Conservation (phyloP, 345 rosid species). For the Durio zibethinus region DNA sequence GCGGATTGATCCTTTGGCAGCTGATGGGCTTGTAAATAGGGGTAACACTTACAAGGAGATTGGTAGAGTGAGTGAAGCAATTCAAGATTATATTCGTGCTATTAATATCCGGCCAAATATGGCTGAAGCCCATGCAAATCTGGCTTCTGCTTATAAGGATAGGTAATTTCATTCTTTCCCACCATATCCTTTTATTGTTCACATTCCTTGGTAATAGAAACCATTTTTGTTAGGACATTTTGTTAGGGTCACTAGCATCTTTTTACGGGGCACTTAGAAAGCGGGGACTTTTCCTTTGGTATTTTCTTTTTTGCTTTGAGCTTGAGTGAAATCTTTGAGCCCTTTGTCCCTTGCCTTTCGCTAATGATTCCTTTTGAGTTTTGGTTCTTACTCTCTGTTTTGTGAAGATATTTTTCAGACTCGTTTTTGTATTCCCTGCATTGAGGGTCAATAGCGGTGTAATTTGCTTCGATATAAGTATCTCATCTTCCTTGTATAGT, state of each 20-base stretch:
- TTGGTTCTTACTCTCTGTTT: background rate
- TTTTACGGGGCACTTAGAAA: background rate
- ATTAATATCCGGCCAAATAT: conserved; percentile 76
- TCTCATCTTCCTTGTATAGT: background rate
- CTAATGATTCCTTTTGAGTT: background rate
- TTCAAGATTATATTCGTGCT: conserved; percentile 87
- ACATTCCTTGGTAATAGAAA: background rate
- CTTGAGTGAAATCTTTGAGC: background rate
- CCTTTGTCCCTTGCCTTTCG: background rate
- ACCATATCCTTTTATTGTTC: background rate
- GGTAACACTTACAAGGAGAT: conserved; percentile 97
- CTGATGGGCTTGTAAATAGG: conserved; percentile 96
- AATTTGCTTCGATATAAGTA: background rate
- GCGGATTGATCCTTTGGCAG: conserved; percentile 94
- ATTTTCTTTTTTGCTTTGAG: background rate
- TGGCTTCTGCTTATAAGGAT: conserved; percentile 99
- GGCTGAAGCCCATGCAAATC: conserved; percentile 99
- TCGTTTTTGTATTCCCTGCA: background rate
- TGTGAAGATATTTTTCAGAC: background rate
- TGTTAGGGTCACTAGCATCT: background rate
- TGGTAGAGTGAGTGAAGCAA: conserved; percentile 93
- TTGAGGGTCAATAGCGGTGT: background rate
- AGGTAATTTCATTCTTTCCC: conserved; percentile 46
- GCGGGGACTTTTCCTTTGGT: background rate
- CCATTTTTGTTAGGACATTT: background rate